Evolutionary conservation across 2,329 filamentous ascomycete genomes (phyloP).

Genomic region (Ambrosiella beaveri): DNA sequence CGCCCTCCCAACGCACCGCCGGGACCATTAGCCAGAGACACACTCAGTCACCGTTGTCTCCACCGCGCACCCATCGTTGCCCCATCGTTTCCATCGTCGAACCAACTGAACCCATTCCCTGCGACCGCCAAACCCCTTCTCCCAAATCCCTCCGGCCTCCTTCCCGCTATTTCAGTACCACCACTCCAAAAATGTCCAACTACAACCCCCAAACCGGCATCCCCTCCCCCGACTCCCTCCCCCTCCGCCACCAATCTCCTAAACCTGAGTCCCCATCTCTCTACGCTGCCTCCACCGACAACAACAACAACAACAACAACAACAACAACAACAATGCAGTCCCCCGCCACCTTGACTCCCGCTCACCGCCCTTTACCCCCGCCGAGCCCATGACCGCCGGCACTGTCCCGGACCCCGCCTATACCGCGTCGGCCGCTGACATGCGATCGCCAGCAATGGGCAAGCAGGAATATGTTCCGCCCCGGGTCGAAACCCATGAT

Average conservation of each 20-base stretch:
- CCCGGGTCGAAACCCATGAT: neutral
- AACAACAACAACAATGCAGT: neutral
- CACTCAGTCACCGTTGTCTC: neutral
- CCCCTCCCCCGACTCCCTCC: constrained; percentile 2
- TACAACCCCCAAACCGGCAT: neutral
- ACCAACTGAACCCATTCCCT: neutral
- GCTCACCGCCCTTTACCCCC: neutral
- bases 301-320: neutral
- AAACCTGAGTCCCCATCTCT: neutral
- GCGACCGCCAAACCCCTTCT: neutral
- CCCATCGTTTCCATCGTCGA: neutral
- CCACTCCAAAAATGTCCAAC: neutral
- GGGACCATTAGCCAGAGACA: no score
- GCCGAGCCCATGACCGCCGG: neutral
- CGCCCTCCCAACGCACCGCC: neutral
- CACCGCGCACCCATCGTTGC: neutral
- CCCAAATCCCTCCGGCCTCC: neutral
- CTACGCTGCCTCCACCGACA: neutral
- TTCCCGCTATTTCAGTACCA: neutral
- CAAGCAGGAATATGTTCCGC: neutral
- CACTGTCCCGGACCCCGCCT: neutral
- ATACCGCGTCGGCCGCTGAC: neutral
- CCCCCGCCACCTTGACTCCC: neutral
- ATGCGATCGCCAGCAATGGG: neutral
- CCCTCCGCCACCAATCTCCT: neutral